Base-by-base conservation (phyloP, 108 stramenopile genomes). In the Cyclostephanos invisitatus region DNA sequence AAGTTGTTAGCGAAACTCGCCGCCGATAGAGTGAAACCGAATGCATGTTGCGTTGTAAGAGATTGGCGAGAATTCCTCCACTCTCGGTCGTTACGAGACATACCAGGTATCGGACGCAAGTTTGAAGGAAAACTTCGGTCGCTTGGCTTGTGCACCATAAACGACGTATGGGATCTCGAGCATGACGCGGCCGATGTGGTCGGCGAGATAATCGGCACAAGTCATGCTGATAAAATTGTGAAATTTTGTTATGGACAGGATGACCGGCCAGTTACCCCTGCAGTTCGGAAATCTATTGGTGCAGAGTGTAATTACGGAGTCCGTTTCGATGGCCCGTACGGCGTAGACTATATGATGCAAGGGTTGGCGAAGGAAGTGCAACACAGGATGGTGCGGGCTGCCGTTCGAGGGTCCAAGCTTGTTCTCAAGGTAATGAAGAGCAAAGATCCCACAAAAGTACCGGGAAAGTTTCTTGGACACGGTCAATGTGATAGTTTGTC, bases 271-370 rank as follows among this genome's bases (percentile, higher is more conserved):
- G 92, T 96, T 15, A 73, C 81, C 56, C 83, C 92, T 7, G 81
- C 82, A 12, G 72, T 78, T 50, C 84, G 96, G 49, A 96, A 96
- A 78, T 91, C 89, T 37, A 93, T 96, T 35, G 96, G 97, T 12
- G 96, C 96, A n/a, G 97, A 97, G 75, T 94, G 92, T 68, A 97
- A 96, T 76, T 97, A 94, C 67, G 97, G 97, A 7, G 91, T 97
- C 17, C 75, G 97, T 27, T 97, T 97, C 69, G 77, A 91, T 70
- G 90, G 91, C 3, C 89, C 84, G 15, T 88, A 83, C 48, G 93
- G 96, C 15, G 80, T 87, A 18, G 89, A 96, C 46, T 68, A 87
- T 29, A 92, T 96, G 76, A 85, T 97, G 66, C 40, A 71, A 29
- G 88, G 92, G 46, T 74, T 97, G 48, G 74, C 92, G 0, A 84